A percentile compares a stretch with the other conserved stretches of the same genome.
These are phyloP conservation scores for Dendrobium catenatum DNA, from an alignment of 106 monocot genomes.

Conservation along the genomic window DNA sequence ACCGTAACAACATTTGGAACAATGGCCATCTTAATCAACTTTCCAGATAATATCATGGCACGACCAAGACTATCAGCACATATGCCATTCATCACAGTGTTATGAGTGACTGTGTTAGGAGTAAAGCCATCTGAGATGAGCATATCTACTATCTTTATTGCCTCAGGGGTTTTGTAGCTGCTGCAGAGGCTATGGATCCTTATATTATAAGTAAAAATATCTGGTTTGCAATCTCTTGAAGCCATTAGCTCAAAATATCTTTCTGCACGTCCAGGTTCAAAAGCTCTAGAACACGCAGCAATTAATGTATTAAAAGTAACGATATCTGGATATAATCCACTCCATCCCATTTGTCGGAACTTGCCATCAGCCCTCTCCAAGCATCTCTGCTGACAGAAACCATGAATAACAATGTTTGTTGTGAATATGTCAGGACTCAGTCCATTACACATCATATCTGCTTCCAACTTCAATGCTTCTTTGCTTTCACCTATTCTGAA, in stretches of 20 bases:
- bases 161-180: conserved; percentile 40
- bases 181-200: conserved; percentile 70
- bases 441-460: conserved; percentile 52
- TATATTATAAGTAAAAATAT: conserved; percentile 91
- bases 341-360: conserved; percentile 30
- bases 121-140: conserved; percentile 35
- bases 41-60: conserved; percentile 63
- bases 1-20: conserved; percentile 66
- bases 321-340: conserved; percentile 48
- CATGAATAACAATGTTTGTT: conserved; percentile 81
- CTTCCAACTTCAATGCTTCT: conserved; percentile 52
- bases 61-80: conserved; percentile 64
- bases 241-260: conserved; percentile 45
- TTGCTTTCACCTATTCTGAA: conserved; percentile 47
- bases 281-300: conserved; percentile 39
- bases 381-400: conserved; percentile 41
- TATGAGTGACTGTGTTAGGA: conserved; percentile 82
- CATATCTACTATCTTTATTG: conserved; percentile 51
- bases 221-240: conserved; percentile 53
- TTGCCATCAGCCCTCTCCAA: conserved; percentile 33
- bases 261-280: conserved; percentile 40
- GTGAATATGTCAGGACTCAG: conserved; percentile 79
- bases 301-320: conserved; percentile 84
- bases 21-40: conserved; percentile 75
- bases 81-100: conserved; percentile 73